Conservation (phyloP, 2,329 filamentous ascomycete genomes). For the Rhexocercosporidium sp. region DNA sequence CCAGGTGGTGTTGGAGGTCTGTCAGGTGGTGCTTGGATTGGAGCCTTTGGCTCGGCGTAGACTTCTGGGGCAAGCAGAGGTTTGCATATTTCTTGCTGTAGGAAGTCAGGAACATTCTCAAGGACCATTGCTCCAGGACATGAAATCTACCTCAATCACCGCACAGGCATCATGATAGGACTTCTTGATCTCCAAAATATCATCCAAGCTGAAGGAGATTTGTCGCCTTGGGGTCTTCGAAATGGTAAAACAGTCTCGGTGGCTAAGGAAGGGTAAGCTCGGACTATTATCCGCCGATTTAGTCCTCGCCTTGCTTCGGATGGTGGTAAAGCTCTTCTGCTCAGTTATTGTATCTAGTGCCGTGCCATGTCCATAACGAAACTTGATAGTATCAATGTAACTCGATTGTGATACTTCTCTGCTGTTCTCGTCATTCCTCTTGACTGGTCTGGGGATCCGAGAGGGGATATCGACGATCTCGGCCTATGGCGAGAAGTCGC, state of each 20-base stretch:
- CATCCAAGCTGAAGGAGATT: conserved; percentile 45
- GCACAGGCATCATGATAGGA: conserved; percentile 39
- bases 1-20: conserved; percentile 41
- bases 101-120: neutral
- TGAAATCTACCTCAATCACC: conserved; percentile 29
- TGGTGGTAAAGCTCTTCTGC: conserved; percentile 46
- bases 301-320: conserved; percentile 37
- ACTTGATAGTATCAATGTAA: conserved; percentile 31
- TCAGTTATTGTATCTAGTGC: conserved; percentile 49
- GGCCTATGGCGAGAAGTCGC: neutral
- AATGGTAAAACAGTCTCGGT: conserved; percentile 38
- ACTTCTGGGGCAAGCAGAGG: conserved; percentile 35
- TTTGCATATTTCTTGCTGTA: conserved; percentile 18
- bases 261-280: conserved; percentile 37
- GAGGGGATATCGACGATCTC: conserved; percentile 26
- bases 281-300: conserved; percentile 38
- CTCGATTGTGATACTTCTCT: neutral
- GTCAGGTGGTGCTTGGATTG: conserved; percentile 37
- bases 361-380: conserved; percentile 49
- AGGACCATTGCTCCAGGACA: neutral
- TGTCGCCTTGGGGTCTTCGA: conserved; percentile 39
- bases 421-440: conserved; percentile 29
- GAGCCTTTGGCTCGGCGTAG: conserved; percentile 40
- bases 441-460: conserved; percentile 10
- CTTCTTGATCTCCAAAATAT: conserved; percentile 40